Base-by-base conservation (phyloP, 495 filamentous ascomycete species). In the Glutinoglossum americanum region DNA sequence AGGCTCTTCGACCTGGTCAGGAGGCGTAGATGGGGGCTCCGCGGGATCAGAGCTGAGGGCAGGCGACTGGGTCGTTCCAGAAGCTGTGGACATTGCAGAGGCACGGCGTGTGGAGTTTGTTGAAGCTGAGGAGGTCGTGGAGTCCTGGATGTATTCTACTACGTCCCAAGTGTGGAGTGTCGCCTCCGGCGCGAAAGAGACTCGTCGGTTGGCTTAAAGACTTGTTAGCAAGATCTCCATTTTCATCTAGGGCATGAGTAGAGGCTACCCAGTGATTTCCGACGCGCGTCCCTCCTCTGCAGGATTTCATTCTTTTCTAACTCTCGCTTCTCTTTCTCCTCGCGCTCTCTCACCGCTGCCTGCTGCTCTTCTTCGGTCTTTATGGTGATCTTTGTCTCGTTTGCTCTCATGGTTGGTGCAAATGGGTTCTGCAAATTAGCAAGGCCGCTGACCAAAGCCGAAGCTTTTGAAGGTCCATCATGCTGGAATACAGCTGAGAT, bases 121-220 rank as follows among this genome's bases (percentile, higher is more conserved):
- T 8, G 85, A 79, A 9, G 87, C 76, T 33, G 85, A 89, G 4
- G 88, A 93, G 15, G 84, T 85, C 0, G 87, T 93, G 33, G 84
- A 85, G 64, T 94, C 88, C 59, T 87, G 86, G 59, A 81, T 78
- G 57, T 90, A 83, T 62, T 97, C 90, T 2, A 94, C 78, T 55
- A 95, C 89, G 65, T 96, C 89, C 80, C 94, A 99, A 3, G 92
- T 99, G 66, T 99, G 92, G 33, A 99, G 72, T 9, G 92, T 99
- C 15, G 92, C 92, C 69, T 99, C 92, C 1, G 92, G 92, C 5
- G 92, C 92, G 65, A 99, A 99, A 0, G 90, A 96, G 41, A 99
- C 92, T 59, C 92, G 80, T 63, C 93, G 85, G 68, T 92, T 90
- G 33, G 86, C 88, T 75, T 58, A 55, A 48, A 11, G 19, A 17